Conservation (phyloP, 129 eudicot genomes). For the Calendula officinalis region DNA sequence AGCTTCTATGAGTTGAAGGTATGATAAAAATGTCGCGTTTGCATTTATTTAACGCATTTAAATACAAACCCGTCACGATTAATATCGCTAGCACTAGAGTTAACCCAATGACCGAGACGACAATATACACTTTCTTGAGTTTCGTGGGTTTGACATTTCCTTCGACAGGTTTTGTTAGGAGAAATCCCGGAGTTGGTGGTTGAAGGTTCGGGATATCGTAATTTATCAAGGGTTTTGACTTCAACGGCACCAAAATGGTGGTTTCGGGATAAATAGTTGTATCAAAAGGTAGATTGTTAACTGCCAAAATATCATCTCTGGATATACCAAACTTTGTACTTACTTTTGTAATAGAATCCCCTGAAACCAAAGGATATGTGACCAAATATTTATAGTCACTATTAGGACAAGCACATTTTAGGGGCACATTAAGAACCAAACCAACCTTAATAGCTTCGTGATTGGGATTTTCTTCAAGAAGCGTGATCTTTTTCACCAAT, state of each 20-base stretch:
- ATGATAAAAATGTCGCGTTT: constrained; percentile 32
- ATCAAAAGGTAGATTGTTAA: constrained; percentile 30
- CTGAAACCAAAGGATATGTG: constrained; percentile 55
- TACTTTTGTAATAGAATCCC: constrained; percentile 37
- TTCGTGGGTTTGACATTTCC: constrained; percentile 25
- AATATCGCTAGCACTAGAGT: constrained; percentile 33
- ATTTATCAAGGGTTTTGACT: constrained; percentile 39
- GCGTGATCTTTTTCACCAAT: constrained; percentile 47
- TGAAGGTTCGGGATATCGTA: constrained; percentile 29
- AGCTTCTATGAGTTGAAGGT: constrained; percentile 41
- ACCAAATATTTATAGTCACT: constrained; percentile 47
- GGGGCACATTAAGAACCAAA: constrained; percentile 43
- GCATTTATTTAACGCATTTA: constrained; percentile 45
- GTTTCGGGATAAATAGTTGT: constrained; percentile 65
- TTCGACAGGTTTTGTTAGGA: constrained; percentile 41
- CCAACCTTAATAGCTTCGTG: constrained; percentile 36
- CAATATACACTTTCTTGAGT: constrained; percentile 41
- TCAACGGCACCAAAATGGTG: constrained; percentile 61
- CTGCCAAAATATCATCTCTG: constrained; percentile 38
- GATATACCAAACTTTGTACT: constrained; percentile 48
- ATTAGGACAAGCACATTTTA: constrained; percentile 78
- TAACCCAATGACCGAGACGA: constrained; percentile 43
- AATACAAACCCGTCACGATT: constrained; percentile 47
- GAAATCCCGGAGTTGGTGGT: constrained; percentile 62
- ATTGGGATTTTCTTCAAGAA: constrained; percentile 39